Base-by-base conservation (phyloP, 257 asterid species). In the Vinca minor region DNA sequence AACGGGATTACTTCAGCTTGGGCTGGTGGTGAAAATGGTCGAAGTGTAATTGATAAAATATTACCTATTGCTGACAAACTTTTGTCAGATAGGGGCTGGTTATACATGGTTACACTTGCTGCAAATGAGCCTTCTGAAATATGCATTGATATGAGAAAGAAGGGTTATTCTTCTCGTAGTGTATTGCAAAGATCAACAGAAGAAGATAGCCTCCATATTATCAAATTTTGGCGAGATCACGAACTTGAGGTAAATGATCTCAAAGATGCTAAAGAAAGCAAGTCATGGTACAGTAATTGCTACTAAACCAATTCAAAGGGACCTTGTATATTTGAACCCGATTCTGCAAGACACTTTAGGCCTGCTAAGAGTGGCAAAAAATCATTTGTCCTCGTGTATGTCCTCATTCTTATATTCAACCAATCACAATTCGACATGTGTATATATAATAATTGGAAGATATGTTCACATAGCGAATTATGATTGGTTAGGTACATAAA, bases 21-120 rank as follows among this genome's bases (percentile, higher is more conserved):
- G 96, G 96, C 97, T 0, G 99, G 99, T 38, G 97, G 96, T 20
- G 97, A 84, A 66, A 85, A 87, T 70, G 99, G 97, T 0, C 70
- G 95, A 61, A 70, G 78, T 1, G 97, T 93, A 44, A 87, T 87
- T 71, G 95, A 93, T 69, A 84, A 77, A 81, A 93, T 93, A 64
- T 75, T 93, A 82, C 95, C 95, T 0, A 84, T 85, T 72, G 94
- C 92, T 0, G 92, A 89, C 67, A 63, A 35, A 69, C 88, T 93
- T 62, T 76, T 93, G 77, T 93, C 97, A 3, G 92, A 83, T 36
- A 87, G 73, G 66, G 96, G 99, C 18, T 93, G 97, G 97, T 69
- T 93, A 15, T 93, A 89, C 67, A 59, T 93, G 86, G 85, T 93
- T 69, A 81, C 87, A 0, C 84, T 89, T 50, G 31, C 84, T 34